Percentiles rank a stretch among this genome's conserved stretches.
phyloP scores from a whole-genome alignment of 164 flowering plant genomes.

The Vitis vinifera region ASM3070453v1 NC_081814.1:12466501-12467000 shows the following conservation, averaged over 20 bases:
- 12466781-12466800: neutral
- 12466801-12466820: neutral
- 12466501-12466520: no score
- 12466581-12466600: neutral
- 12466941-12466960: neutral
- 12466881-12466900: neutral
- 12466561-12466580: no score
- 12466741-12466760: no score
- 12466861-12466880: neutral
- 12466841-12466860: no score
- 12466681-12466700: conserved; percentile 1
- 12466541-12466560: no score
- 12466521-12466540: no score
- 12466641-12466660: neutral
- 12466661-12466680: conserved; percentile 4
- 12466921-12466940: neutral
- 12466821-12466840: no score
- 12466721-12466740: neutral
- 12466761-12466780: neutral
- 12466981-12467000: neutral
- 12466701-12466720: no score
- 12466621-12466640: neutral
- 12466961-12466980: neutral
- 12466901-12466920: neutral
- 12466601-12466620: neutral